Evolutionary conservation across 352 stramenopile species (phyloP), one percentile per base, ranked within the genome.

Genomic region (Phytophthora melonis): DNA sequence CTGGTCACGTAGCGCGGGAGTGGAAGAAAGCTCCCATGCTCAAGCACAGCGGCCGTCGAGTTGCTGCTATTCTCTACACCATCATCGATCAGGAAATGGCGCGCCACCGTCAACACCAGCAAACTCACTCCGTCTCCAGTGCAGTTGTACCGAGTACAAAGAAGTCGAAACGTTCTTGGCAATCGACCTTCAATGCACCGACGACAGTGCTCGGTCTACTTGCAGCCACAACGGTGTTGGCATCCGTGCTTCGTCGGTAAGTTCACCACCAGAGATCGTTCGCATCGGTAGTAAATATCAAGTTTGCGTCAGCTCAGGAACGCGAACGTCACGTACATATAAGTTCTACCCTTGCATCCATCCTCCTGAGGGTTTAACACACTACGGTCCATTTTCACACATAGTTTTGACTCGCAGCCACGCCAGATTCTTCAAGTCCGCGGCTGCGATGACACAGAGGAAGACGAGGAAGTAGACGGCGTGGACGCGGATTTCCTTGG

Each of bases 11-110:
- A 21, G 57, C 70, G 27, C 78, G 76, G 13, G 88, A 96, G 58
- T 96, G 89, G 89, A 83, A 95, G 56, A 96, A 96, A 60, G 72
- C 86, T 30, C 82, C 79, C 3, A 96, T 96, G 89, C 92, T 96
- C 74, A 94, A 94, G 61, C 89, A 96, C 74, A 90, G 83, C 58
- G 89, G 88, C 18, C 82, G 86, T 60, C 88, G 89, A 55, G 87
- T 96, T 23, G 79, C 87, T 32, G 82, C 80, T 7, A 96, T 96
- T 78, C 81, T 96, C 56, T 96, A 96, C 56, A 87, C 83, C 25
- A 93, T 96, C 70, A 96, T 96, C 36, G 89, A 95, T 64, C 84
- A 93, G 59, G 89, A 96, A 68, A 84, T 96, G 60, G 84, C 88
- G 50, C 68, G 68, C 16, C 74, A 82, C 25, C 72, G 76, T 58